Base-by-base conservation (phyloP, 1,284 basidiomycete genomes). In the Ganoderma resinaceum region DNA sequence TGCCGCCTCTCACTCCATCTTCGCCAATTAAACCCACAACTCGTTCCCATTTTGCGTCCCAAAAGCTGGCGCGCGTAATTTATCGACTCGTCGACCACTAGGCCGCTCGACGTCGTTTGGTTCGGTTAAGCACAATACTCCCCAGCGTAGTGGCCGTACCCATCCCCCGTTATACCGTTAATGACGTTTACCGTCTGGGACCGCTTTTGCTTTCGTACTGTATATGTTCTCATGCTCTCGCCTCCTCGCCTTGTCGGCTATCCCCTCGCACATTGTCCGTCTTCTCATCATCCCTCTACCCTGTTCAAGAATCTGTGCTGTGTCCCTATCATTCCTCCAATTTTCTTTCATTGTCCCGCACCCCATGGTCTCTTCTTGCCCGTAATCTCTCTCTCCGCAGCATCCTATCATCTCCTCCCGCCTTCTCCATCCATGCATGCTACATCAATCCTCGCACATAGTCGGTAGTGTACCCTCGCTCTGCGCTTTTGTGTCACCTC, bases 71-170 rank as follows among this genome's bases (percentile, higher is more conserved):
- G 67, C 55, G 69, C 67, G 58, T 72, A 72, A 70, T 68, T 72
- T 72, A 72, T 72, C 67, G 69, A 72, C 71, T 55, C 63, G 69
- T 62, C 57, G 63, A 46, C 63, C 63, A 52, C 57, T 60, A 67
- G 69, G 71, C 66, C 60, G 68, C 35, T 60, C 66, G 70, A 43
- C 23, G 71, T 69, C 68, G 68, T 72, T 72, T 61, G 69, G 62
- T 61, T 67, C 62, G 63, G 66, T 66, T 62, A 60, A 67, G 61
- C 62, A 60, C 66, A 18, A 53, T 49, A 40, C n/a, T 42, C 62
- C 40, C 31, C 65, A 8, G 18, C 46, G 20, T 61, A 61, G 23
- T 58, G 29, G 46, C 52, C 26, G 3, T 37, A 58, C 33, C 53
- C 31, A 55, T 57, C 37, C 66, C 46, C 49, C 61, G 61, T 66